A percentile compares a stretch with the other conserved stretches of the same genome.
These are phyloP conservation scores for Aspergillus pseudonomiae DNA, from an alignment of 2,329 filamentous ascomycete species.

Conservation along the genomic window DNA sequence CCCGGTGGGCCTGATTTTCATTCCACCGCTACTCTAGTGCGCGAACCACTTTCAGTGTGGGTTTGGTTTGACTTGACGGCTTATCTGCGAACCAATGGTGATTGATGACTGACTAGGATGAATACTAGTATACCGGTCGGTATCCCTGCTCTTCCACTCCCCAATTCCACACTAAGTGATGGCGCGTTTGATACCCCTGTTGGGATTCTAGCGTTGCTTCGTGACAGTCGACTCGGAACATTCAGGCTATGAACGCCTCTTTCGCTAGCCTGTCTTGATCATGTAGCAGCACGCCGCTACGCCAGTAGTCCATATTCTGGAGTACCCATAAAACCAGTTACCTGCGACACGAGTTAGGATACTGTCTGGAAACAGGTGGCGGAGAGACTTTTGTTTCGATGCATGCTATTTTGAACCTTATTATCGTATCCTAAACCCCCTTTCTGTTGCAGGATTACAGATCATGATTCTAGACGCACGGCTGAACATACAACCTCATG, in stretches of 20 bases:
- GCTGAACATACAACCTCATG: background rate
- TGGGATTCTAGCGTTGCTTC: conserved; percentile 4
- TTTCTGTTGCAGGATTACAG: background rate
- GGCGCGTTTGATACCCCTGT: conserved; percentile 4
- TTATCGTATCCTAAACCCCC: background rate
- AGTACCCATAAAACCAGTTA: background rate
- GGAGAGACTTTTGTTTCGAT: background rate
- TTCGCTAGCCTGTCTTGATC: too few relatives aligned
- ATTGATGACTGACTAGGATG: background rate
- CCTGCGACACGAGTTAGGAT: background rate
- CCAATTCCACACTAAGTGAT: background rate
- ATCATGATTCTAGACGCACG: background rate
- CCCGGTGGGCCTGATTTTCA: background rate
- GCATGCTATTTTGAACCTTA: background rate
- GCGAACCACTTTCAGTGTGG: background rate
- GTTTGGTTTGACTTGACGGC: background rate
- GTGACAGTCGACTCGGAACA: background rate
- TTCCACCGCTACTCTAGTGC: background rate
- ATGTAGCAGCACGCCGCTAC: too few relatives aligned
- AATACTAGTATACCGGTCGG: too few relatives aligned
- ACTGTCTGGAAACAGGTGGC: too few relatives aligned
- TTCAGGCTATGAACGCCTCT: too few relatives aligned
- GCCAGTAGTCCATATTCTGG: background rate
- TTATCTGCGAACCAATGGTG: background rate
- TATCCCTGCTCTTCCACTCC: background rate